Conservation (phyloP, 2,329 filamentous ascomycete genomes). For the Aureobasidium namibiae region DNA sequence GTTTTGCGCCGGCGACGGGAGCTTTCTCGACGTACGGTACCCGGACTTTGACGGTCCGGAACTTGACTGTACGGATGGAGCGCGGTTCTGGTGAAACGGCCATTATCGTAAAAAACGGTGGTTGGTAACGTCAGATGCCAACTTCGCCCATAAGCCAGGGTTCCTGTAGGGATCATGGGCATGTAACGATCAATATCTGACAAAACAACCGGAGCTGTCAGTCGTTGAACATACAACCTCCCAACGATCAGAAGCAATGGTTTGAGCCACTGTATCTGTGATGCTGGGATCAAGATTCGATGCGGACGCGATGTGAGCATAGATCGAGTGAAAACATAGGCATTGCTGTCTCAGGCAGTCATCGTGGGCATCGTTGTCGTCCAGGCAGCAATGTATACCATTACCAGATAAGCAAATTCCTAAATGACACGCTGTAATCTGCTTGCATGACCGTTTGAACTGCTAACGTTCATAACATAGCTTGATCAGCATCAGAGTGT, state of each 20-base stretch:
- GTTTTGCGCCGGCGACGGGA: not conserved
- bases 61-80: not conserved
- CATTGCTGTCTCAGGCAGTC: not conserved
- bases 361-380: not conserved
- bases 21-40: not conserved
- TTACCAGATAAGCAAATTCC: not conserved
- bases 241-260: not conserved
- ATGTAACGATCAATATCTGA: not conserved
- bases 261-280: not conserved
- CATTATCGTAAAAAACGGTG: not conserved
- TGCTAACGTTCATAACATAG: not conserved
- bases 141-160: not conserved
- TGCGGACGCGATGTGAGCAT: no score
- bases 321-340: no score
- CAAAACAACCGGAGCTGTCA: not conserved
- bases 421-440: not conserved
- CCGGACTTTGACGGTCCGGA: not conserved
- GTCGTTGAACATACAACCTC: not conserved
- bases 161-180: no score
- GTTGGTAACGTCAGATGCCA: not conserved
- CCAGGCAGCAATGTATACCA: not conserved
- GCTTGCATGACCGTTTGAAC: conserved; percentile 5
- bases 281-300: not conserved
- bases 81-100: not conserved
- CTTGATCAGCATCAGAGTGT: not conserved